These are phyloP conservation scores for Penicillium sp. DNA, from an alignment of 2,329 filamentous ascomycete species.

Conservation along the genomic window DNA sequence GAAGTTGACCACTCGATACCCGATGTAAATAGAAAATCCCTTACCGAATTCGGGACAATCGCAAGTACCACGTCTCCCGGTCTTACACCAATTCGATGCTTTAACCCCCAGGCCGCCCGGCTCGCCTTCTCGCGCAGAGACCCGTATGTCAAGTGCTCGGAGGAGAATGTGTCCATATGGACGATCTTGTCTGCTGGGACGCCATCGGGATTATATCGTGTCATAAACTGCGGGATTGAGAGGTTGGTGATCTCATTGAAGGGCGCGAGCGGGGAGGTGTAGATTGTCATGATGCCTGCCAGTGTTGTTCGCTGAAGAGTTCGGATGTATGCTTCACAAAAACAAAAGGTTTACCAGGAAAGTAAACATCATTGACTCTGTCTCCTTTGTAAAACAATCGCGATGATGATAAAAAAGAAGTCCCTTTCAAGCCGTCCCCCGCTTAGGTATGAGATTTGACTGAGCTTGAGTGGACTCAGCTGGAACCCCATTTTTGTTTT, in stretches of 20 bases:
- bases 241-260: slow-evolving; percentile 21
- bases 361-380: neutral
- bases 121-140: slow-evolving; percentile 30
- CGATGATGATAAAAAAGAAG: neutral
- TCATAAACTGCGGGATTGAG: slow-evolving; percentile 32
- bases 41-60: slow-evolving; percentile 31
- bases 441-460: neutral
- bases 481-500: neutral
- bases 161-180: slow-evolving; percentile 31
- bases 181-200: slow-evolving; percentile 29
- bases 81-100: slow-evolving; percentile 24
- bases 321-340: neutral
- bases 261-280: slow-evolving; percentile 9
- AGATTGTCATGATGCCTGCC: slow-evolving; percentile 1
- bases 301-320: too few species aligned
- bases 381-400: neutral
- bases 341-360: too few species aligned
- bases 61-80: slow-evolving; percentile 28
- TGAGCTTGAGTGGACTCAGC: neutral
- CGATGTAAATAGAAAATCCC: neutral
- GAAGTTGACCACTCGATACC: neutral
- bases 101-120: slow-evolving; percentile 31
- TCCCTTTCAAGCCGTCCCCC: neutral
- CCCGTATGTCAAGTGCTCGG: slow-evolving; percentile 31
- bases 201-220: slow-evolving; percentile 31